Base-by-base conservation (phyloP, 2,329 filamentous ascomycete genomes). In the Colletotrichum simmondsii region DNA sequence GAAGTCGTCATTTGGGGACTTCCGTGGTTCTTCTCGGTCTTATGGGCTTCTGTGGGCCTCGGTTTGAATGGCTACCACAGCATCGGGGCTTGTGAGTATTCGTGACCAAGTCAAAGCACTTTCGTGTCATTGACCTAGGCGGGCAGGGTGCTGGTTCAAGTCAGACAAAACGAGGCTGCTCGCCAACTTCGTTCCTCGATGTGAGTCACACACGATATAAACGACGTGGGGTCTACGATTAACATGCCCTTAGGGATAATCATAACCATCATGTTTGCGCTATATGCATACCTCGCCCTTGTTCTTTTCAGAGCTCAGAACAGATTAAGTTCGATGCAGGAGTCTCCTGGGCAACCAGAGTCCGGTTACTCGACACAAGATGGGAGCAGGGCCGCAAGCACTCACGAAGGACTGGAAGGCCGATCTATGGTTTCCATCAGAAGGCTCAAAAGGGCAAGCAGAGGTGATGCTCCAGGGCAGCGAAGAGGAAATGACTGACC, bases 151-250 rank as follows among this genome's bases (percentile, higher is more conserved):
- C 72, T 85, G 84, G 83, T 84, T 85, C 65, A 81, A 79, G 4
- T 81, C 78, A 28, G 84, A 85, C 63, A 72, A 78, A 28, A 76
- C 79, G 19, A 79, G 83, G 3, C 77, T 85, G 2, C 74, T 83
- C 7, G 80, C 83, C 52, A 85, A 85, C 75, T 85, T 85, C 73
- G 76, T 85, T 24, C 83, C 82, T 5, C 79, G 83, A 26, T 85
- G 83, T 72, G 57, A 59, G 62, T 46, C 1, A 42, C 2, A 28
- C 3, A 6, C 7, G 5, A n/a, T 19, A 7, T 24, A 16, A 30
- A 12, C 19, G 6, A 4, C 2, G 12, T 8, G 16, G n/a, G 14
- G 30, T n/a, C 16, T 8, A 12, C 32, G 24, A 10, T 11, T 71
- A 73, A 5, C 4, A 35, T 12, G 32, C 32, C 32, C 32, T 12